Base-by-base conservation (phyloP, 495 filamentous ascomycete genomes). In the Podospora fimiseda region DNA sequence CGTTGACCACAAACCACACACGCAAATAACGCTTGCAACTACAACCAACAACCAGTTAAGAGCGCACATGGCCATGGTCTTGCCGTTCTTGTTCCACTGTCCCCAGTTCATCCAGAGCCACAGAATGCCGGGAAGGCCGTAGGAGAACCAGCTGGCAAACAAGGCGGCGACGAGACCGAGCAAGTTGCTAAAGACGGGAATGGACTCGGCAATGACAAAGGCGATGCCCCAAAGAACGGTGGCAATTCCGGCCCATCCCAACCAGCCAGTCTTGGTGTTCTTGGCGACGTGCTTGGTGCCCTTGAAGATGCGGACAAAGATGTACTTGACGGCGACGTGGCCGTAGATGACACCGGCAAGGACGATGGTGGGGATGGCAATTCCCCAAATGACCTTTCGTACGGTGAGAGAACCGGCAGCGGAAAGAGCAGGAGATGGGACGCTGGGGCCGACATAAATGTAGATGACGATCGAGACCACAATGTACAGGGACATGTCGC, bases 291-390 rank as follows among this genome's bases (percentile, higher is more conserved):
- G 53, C 46, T 54, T 53, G 50, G 53, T 57, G 47, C 48, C 50
- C 8, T 64, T 62, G 56, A 82, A 79, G 7, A 80, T 48, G 16
- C 80, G 74, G 13, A 80, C 65, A 50, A 80, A 83, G 39, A 84
- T 67, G 57, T 80, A 83, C 53, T 82, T 82, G 43, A 53, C 53
- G 0, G 60, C 60, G 8, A 62, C 60, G 18, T 59, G 78, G 24
- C 78, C 80, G 57, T 84, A 79, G 58, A 87, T 80, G 4, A 86
- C 81, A 42, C 83, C 81, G 1, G 77, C 74, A 33, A 84, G 70
- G 23, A 83, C 65, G 46, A 86, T 80, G 14, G 83, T 86, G 1
- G 85, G 85, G 11, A 83, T 74, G 24, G 85, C 83, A 56, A 88
- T 70, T 8, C 83, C 84, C 59, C 82, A 88, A 6, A 82, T 79